Evolutionary conservation across 2,329 filamentous ascomycete species (phyloP).

Genomic region (Trichophyton simii): DNA sequence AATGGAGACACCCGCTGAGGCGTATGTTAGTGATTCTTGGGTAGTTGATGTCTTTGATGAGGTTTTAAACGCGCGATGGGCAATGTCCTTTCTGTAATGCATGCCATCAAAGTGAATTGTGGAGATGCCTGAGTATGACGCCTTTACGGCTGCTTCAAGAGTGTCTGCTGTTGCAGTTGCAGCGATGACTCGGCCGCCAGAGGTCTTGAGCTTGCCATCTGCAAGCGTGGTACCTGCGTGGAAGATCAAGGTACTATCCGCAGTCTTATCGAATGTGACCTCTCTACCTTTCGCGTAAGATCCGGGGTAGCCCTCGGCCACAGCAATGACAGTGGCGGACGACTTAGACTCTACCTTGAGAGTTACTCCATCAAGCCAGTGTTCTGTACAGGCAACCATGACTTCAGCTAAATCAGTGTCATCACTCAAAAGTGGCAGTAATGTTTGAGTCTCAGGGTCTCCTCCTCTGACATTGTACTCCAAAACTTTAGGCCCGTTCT

Average conservation of each 20-base stretch:
- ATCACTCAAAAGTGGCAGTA: slow-evolving; percentile 62
- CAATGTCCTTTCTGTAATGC: slow-evolving; percentile 90
- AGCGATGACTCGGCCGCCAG: slow-evolving; percentile 85
- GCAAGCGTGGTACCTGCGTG: slow-evolving; percentile 72
- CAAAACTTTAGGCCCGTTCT: slow-evolving; percentile 63
- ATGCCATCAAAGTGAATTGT: slow-evolving; percentile 74
- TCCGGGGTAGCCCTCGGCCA: slow-evolving; percentile 81
- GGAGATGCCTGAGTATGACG: slow-evolving; percentile 74
- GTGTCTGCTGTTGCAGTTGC: slow-evolving; percentile 67
- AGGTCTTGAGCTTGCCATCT: slow-evolving; percentile 54
- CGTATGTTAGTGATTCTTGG: slow-evolving; percentile 60
- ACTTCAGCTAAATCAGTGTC: slow-evolving; percentile 78
- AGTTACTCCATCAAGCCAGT: slow-evolving; percentile 56
- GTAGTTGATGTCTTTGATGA: slow-evolving; percentile 17
- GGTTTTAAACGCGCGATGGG: slow-evolving; percentile 48
- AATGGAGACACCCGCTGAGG: slow-evolving; percentile 84
- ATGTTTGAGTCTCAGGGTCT: slow-evolving; percentile 80
- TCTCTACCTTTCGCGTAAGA: slow-evolving; percentile 66
- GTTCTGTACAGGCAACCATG: slow-evolving; percentile 71
- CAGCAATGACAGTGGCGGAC: slow-evolving; percentile 86
- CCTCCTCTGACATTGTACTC: slow-evolving; percentile 93
- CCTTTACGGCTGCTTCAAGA: slow-evolving; percentile 69
- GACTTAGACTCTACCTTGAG: slow-evolving; percentile 58
- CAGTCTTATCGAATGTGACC: slow-evolving; percentile 45
- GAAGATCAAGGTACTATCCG: slow-evolving; percentile 59